phyloP scores from a whole-genome alignment of 345 rosid genomes.

The Euphorbia tirucalli region DNA sequence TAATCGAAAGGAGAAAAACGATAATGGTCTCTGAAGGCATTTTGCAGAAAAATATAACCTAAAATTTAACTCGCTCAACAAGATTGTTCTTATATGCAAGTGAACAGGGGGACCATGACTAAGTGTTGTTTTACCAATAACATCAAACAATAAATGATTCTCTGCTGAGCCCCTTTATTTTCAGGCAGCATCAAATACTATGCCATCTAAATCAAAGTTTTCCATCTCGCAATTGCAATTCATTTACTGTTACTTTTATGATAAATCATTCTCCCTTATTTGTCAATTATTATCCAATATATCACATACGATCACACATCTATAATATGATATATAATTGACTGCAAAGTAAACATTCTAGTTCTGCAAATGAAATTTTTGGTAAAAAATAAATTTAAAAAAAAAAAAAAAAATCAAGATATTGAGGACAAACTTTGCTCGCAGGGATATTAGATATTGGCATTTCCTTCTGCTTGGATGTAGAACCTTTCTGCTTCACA shows the following conservation, averaged over 20 bases:
- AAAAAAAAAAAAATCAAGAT: not conserved
- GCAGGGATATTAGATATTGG: not conserved
- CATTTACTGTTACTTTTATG: not conserved
- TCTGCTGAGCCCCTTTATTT: not conserved
- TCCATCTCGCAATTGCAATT: not conserved
- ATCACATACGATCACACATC: not conserved
- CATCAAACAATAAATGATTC: too few relatives aligned
- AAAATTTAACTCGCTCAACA: too few relatives aligned
- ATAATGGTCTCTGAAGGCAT: too few relatives aligned
- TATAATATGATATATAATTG: not conserved
- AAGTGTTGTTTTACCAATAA: too few relatives aligned
- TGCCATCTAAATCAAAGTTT: not conserved
- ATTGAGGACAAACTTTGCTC: constrained; percentile 25
- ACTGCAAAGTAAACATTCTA: not conserved
- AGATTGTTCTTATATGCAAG: too few relatives aligned
- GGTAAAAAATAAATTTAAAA: not conserved
- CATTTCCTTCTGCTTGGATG: constrained; percentile 17
- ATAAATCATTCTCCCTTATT: not conserved
- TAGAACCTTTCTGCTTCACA: constrained; percentile 11
- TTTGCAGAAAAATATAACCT: too few relatives aligned
- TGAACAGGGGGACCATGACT: too few relatives aligned
- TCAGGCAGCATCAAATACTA: not conserved
- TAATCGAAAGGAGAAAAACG: too few relatives aligned
- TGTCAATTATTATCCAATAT: too few relatives aligned
- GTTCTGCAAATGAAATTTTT: not conserved